Base-by-base conservation (phyloP, 2,329 filamentous ascomycete species). In the Ramularia collo-cygni region DNA sequence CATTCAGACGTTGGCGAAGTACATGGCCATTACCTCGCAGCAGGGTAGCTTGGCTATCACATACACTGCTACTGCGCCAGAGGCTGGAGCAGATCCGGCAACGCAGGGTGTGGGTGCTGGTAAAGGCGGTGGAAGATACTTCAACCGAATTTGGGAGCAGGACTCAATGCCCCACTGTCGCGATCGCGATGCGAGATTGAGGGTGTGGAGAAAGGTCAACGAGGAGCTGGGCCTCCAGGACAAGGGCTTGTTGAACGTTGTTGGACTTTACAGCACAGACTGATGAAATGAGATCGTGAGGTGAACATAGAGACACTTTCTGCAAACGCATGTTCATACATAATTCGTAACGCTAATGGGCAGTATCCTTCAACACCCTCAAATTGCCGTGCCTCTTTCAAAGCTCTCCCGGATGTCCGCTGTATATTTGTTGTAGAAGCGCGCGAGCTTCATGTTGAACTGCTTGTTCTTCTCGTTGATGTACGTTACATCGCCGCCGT, bases 401-500 rank as follows among this genome's bases (percentile, higher is more conserved):
- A 98, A 98, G 64, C 85, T 95, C 60, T 98, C 92, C 60, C 92
- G 75, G 56, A 98, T 96, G 64, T 98, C 92, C 21, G 85, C 80
- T 32, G 92, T 98, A 65, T 98, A 98, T 72, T 95, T 94, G 69
- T 98, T 92, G 68, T 98, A 98, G 70, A 96, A 98, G 52, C 92
- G 75, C 38, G 83, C 74, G 64, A 98, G 71, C 70, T 98, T 96
- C 70, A 94, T 81, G 78, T 98, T 98, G 72, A 98, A 98, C 74
- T 95, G 88, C 74, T 96, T 96, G 74, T 98, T 98, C 82, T 98
- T 95, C 68, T 95, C 88, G 68, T 98, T 98, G 76, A 98, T 98
- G 67, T 95, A 96, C 6, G 90, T 96, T 55, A 96, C 85, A 64
- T 98, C 92, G 18, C 79, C 83, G 34, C 89, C 85, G 48, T 94